Evolutionary conservation across 1,284 basidiomycete species (phyloP).

Genomic region (Cryptococcus floricola): DNA sequence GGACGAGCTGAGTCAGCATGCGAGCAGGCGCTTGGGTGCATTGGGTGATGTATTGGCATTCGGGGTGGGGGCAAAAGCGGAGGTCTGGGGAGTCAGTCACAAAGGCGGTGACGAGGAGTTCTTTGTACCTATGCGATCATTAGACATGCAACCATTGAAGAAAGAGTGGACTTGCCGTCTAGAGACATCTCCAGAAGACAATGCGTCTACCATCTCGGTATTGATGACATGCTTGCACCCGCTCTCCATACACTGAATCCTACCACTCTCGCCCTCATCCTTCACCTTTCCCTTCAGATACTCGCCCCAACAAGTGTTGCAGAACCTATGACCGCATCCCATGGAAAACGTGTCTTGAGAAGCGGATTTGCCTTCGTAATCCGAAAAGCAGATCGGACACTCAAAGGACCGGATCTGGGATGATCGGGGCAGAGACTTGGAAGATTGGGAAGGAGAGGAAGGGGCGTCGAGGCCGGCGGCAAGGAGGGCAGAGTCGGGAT

Average conservation of each 20-base stretch:
- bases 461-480: slow-evolving; percentile 61
- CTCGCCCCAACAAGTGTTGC: slow-evolving; percentile 78
- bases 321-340: slow-evolving; percentile 76
- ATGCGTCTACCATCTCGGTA: slow-evolving; percentile 52
- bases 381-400: slow-evolving; percentile 89
- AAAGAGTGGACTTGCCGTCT: slow-evolving; percentile 45
- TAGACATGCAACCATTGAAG: neutral
- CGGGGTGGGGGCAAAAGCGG: slow-evolving; percentile 81
- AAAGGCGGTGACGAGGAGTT: slow-evolving; percentile 83
- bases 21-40: slow-evolving; percentile 74
- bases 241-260: slow-evolving; percentile 89
- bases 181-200: slow-evolving; percentile 48
- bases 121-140: slow-evolving; percentile 62
- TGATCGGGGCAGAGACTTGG: slow-evolving; percentile 36
- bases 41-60: slow-evolving; percentile 77
- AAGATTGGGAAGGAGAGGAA: slow-evolving; percentile 36
- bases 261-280: slow-evolving; percentile 78
- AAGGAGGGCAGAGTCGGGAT: slow-evolving; percentile 64
- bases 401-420: slow-evolving; percentile 57
- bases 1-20: slow-evolving; percentile 74
- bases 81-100: slow-evolving; percentile 79
- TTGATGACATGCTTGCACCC: slow-evolving; percentile 73
- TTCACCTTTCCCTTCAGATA: slow-evolving; percentile 83
- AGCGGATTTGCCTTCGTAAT: slow-evolving; percentile 55
- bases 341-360: slow-evolving; percentile 59